These are phyloP conservation scores for Trapa bicornis DNA, from an alignment of 345 rosid genomes.

Conservation along the genomic window DNA sequence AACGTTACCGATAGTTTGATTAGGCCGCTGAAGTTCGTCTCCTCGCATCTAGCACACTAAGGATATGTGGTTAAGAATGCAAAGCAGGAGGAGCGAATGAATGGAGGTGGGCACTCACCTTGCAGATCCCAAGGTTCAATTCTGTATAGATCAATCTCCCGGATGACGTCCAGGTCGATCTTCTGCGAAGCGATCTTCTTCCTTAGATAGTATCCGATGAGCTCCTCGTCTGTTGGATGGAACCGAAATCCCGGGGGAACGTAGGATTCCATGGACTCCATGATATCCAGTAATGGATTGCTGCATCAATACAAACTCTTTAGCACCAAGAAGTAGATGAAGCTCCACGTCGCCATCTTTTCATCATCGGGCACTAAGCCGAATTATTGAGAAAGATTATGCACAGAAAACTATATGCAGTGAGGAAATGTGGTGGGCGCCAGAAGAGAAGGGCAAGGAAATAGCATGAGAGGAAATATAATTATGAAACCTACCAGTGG, in stretches of 20 bases:
- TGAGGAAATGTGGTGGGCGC: not conserved
- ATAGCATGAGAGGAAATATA: constrained; percentile 3
- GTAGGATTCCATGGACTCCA: constrained; percentile 78
- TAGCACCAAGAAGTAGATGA: not conserved
- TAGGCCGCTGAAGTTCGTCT: not conserved
- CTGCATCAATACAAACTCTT: constrained; percentile 1
- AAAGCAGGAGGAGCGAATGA: no score
- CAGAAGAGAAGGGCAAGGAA: not conserved
- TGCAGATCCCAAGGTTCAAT: constrained; percentile 99
- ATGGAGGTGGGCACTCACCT: constrained; percentile 29
- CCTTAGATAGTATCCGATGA: constrained; percentile 89
- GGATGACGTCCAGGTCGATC: constrained; percentile 91
- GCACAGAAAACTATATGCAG: not conserved
- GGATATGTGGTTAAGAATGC: constrained; percentile 2
- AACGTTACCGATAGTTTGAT: not conserved
- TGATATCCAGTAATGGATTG: constrained; percentile 14
- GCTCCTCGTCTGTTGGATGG: constrained; percentile 97
- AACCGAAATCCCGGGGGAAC: constrained; percentile 98
- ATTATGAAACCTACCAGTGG: constrained; percentile 9
- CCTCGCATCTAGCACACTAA: not conserved
- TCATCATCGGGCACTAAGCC: not conserved
- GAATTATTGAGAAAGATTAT: not conserved
- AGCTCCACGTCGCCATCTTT: not conserved
- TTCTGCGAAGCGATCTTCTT: constrained; percentile 92
- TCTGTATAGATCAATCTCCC: constrained; percentile 90